Evolutionary conservation across 2,329 filamentous ascomycete genomes (phyloP), one percentile per base, ranked within the genome.

Genomic region (Alternaria gansuensis): DNA sequence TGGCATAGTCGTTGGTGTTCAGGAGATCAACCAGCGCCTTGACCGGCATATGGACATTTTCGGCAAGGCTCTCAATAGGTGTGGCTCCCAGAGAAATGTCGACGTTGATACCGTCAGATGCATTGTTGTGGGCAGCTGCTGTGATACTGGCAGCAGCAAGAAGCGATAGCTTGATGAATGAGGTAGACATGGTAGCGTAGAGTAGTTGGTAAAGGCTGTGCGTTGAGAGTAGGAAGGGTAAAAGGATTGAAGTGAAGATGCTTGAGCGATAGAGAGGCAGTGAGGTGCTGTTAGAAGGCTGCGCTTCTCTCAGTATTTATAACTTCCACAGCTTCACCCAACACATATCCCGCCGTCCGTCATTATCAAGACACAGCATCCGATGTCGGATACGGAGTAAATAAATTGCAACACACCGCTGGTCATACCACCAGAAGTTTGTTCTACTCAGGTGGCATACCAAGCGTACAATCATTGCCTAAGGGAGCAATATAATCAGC

Each of bases 11-110:
- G 21, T 34, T 21, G 5, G 44, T 48, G 44, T 48, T 48, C 13
- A 48, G 44, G 23, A 48, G 44, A 31, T 48, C 17, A 21, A 48
- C 44, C 21, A 48, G 34, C 13, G 44, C 44, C 29, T 36, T 11
- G 2, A 21, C 14, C 2, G 44, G 44, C 24, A 48, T 31, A 2
- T 48, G 29, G 10, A 34, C 44, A 23, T 36, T 48, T 31, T 48
- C 31, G 21, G 44, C 44, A 17, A 48, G 31, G 31, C 24, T 31
- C 21, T 48, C 44, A 24, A 48, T 34, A 21, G 28, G 44, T 4
- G 26, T 17, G 3, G 17, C 44, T 1, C n/a, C 29, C 21, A 48
- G 21, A 21, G 21, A 34, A 6, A 48, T 13, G 13, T 24, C 44
- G 17, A 17, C 17, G 21, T 41, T 24, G 23, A 26, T 26, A 23